These are phyloP conservation scores for Ophiocordyceps sinensis DNA, from an alignment of 2,329 filamentous ascomycete genomes.

Conservation along the genomic window DNA sequence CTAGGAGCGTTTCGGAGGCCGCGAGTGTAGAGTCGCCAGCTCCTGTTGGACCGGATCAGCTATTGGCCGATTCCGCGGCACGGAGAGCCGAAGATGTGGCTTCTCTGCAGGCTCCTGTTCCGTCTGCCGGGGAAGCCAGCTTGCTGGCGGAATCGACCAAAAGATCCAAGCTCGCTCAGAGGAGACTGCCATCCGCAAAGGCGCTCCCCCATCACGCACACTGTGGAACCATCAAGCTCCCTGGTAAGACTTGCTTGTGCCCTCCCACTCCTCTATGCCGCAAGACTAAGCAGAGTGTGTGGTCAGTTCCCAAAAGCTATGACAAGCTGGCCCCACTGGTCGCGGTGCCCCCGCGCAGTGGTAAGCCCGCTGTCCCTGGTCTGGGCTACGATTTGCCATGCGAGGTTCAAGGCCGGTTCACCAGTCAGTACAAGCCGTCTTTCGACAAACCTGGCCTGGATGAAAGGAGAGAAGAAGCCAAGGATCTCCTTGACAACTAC, in stretches of 20 bases:
- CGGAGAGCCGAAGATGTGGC: slow-evolving; percentile 22
- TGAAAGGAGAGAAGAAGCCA: slow-evolving; percentile 25
- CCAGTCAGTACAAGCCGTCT: slow-evolving; percentile 24
- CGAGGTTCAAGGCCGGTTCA: slow-evolving; percentile 28
- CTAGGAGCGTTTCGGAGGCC: slow-evolving; percentile 14
- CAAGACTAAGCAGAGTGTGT: background rate
- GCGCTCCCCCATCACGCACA: slow-evolving; percentile 23
- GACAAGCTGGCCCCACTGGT: slow-evolving; percentile 29
- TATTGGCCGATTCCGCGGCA: slow-evolving; percentile 7
- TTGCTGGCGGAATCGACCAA: slow-evolving; percentile 23
- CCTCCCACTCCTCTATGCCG: background rate
- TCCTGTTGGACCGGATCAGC: slow-evolving; percentile 11
- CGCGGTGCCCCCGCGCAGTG: slow-evolving; percentile 23
- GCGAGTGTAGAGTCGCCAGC: slow-evolving; percentile 12
- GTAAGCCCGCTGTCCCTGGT: slow-evolving; percentile 23
- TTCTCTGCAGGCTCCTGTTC: slow-evolving; percentile 14
- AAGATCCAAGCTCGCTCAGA: slow-evolving; percentile 21
- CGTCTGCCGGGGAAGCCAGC: slow-evolving; percentile 18
- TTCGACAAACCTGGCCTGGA: slow-evolving; percentile 24
- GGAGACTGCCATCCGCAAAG: slow-evolving; percentile 22
- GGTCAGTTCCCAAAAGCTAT: slow-evolving; percentile 24
- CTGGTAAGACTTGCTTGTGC: slow-evolving; percentile 10
- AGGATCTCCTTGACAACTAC: slow-evolving; percentile 23
- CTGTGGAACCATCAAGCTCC: slow-evolving; percentile 24
- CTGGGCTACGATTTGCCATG: slow-evolving; percentile 24